These are phyloP conservation scores for Sclerotinia glacialis DNA, from an alignment of 2,329 filamentous ascomycete genomes.

Conservation along the genomic window DNA sequence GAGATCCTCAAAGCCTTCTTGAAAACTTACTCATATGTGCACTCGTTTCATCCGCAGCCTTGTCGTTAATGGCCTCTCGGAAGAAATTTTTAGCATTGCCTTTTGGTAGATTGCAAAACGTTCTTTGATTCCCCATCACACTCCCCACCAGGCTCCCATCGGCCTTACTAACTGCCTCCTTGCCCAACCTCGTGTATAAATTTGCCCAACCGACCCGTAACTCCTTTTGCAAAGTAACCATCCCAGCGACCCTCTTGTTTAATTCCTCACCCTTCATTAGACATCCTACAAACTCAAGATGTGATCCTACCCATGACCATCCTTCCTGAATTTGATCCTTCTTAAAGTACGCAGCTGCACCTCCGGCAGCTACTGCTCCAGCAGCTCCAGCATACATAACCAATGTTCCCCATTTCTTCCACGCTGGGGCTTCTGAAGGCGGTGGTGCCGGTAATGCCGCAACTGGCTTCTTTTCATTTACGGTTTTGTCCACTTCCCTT, in stretches of 20 bases:
- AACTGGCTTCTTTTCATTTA: conserved; percentile 40
- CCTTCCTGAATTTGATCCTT: conserved; percentile 75
- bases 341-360: conserved; percentile 82
- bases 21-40: conserved; percentile 69
- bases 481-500: conserved; percentile 41
- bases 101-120: conserved; percentile 81
- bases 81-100: conserved; percentile 55
- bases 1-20: conserved; percentile 13
- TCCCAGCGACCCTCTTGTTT: conserved; percentile 64
- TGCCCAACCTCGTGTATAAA: conserved; percentile 80
- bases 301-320: conserved; percentile 79
- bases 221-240: conserved; percentile 63
- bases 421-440: conserved; percentile 48
- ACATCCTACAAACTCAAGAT: conserved; percentile 91
- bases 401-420: conserved; percentile 80
- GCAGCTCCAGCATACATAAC: conserved; percentile 85
- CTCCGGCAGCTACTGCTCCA: conserved; percentile 75
- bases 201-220: conserved; percentile 77
- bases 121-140: conserved; percentile 68
- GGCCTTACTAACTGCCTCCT: conserved; percentile 56
- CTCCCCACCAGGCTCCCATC: conserved; percentile 50
- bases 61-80: conserved; percentile 73
- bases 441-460: conserved; percentile 43
- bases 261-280: conserved; percentile 82
- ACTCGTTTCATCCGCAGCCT: conserved; percentile 70